These are phyloP conservation scores for Cytospora piceae DNA, from an alignment of 2,329 filamentous ascomycete species.

Conservation along the genomic window DNA sequence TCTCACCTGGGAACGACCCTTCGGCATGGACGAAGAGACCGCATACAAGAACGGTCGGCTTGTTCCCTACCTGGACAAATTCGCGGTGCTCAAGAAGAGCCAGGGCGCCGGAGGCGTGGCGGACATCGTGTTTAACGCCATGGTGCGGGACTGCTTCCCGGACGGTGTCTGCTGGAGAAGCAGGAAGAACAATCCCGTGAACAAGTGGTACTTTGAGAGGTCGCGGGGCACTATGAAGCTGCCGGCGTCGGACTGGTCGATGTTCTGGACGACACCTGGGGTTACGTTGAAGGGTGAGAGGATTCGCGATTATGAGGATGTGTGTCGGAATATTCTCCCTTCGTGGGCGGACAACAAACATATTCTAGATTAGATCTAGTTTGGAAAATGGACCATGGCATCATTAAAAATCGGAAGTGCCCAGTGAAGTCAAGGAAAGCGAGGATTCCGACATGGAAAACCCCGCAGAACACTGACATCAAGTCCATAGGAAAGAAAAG, in stretches of 20 bases:
- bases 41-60: conserved; percentile 62
- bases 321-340: conserved; percentile 68
- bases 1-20: conserved; percentile 88
- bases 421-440: neutral
- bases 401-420: neutral
- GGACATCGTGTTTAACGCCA: conserved; percentile 94
- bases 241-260: conserved; percentile 84
- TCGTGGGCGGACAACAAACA: conserved; percentile 66
- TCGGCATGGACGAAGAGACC: conserved; percentile 58
- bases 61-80: conserved; percentile 96
- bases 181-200: conserved; percentile 88
- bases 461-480: too few relatives aligned
- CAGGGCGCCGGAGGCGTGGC: conserved; percentile 93
- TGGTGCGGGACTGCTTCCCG: conserved; percentile 89
- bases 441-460: neutral
- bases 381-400: neutral
- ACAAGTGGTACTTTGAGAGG: conserved; percentile 99
- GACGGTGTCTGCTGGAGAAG: conserved; percentile 91
- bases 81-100: conserved; percentile 84
- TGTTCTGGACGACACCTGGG: conserved; percentile 93
- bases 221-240: conserved; percentile 83
- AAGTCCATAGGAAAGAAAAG: too few relatives aligned
- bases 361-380: conserved; percentile 54
- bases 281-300: conserved; percentile 58
- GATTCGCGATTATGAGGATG: conserved; percentile 72